Evolutionary conservation across 2,329 filamentous ascomycete species (phyloP).

Genomic region (Scortechinia acanthostroma): DNA sequence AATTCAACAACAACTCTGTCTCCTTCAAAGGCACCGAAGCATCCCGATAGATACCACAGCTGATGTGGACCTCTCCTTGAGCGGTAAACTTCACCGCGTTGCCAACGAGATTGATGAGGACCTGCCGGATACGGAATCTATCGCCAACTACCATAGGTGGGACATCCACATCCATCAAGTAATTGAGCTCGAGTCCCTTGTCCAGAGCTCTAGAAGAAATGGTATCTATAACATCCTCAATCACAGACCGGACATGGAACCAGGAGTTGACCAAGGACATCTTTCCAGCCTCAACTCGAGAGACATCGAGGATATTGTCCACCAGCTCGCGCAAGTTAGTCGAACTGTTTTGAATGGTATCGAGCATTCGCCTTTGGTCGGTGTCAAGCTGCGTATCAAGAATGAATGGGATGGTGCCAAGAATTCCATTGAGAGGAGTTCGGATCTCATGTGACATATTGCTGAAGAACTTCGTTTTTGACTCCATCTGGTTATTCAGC

Average conservation of each 20-base stretch:
- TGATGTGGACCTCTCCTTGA: constrained; percentile 56
- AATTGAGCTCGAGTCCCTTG: constrained; percentile 61
- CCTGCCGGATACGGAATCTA: constrained; percentile 58
- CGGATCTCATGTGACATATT: constrained; percentile 65
- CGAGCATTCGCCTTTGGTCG: constrained; percentile 60
- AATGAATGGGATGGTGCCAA: constrained; percentile 62
- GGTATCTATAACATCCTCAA: constrained; percentile 63
- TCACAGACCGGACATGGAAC: constrained; percentile 56
- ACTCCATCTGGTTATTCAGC: constrained; percentile 40
- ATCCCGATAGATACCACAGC: constrained; percentile 39
- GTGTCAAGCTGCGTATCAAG: constrained; percentile 53
- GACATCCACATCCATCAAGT: constrained; percentile 54
- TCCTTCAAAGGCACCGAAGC: constrained; percentile 17
- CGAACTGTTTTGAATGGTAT: constrained; percentile 60
- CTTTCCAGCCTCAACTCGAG: constrained; percentile 64
- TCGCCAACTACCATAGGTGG: constrained; percentile 59
- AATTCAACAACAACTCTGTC: constrained; percentile 46
- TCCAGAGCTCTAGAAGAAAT: constrained; percentile 59
- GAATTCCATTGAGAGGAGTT: constrained; percentile 60
- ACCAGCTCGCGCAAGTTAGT: constrained; percentile 58
- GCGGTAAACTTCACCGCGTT: constrained; percentile 66
- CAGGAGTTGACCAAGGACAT: constrained; percentile 58
- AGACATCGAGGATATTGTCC: constrained; percentile 62
- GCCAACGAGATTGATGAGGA: constrained; percentile 59
- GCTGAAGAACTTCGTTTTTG: constrained; percentile 62